Evolutionary conservation across 805 yeast genomes (phyloP).

Genomic region (Candida chauliodis): DNA sequence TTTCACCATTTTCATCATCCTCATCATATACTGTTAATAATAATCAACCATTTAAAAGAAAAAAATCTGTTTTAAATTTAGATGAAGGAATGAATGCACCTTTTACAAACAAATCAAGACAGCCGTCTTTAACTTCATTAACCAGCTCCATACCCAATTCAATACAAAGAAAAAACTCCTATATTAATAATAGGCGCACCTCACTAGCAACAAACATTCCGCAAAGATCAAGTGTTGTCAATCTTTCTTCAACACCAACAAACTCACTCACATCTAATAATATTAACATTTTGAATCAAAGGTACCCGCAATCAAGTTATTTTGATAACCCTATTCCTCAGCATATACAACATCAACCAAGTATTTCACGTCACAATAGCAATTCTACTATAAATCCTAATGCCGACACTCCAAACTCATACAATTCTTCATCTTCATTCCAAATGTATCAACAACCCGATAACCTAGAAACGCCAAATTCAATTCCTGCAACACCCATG

Average conservation of each 20-base stretch:
- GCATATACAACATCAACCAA: slow-evolving; percentile 6
- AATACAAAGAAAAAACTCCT: slow-evolving; percentile 11
- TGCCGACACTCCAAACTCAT: slow-evolving; percentile 9
- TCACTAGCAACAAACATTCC: slow-evolving; percentile 8
- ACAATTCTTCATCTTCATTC: slow-evolving; percentile 8
- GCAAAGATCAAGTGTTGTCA: slow-evolving; percentile 4
- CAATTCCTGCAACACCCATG: slow-evolving; percentile 13
- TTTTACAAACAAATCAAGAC: slow-evolving; percentile 9
- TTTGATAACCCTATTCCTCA: slow-evolving; percentile 16
- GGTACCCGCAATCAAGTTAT: slow-evolving; percentile 15
- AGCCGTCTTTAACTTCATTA: slow-evolving; percentile 9
- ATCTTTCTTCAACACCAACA: slow-evolving; percentile 2
- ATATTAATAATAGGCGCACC: slow-evolving; percentile 10
- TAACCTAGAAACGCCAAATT: slow-evolving; percentile 6
- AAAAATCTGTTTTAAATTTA: slow-evolving; percentile 33
- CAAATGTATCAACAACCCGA: slow-evolving; percentile 6
- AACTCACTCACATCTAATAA: slow-evolving; percentile 23
- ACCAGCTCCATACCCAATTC: slow-evolving; percentile 9
- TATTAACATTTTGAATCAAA: slow-evolving; percentile 20
- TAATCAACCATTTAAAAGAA: slow-evolving; percentile 39
- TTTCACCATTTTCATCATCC: slow-evolving; percentile 9
- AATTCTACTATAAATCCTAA: slow-evolving; percentile 4
- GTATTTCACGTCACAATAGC: slow-evolving; percentile 11
- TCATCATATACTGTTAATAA: slow-evolving; percentile 13
- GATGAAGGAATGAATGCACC: slow-evolving; percentile 1